Base-by-base conservation (phyloP, 352 stramenopile species). In the Halophytophthora polymorphica region DNA sequence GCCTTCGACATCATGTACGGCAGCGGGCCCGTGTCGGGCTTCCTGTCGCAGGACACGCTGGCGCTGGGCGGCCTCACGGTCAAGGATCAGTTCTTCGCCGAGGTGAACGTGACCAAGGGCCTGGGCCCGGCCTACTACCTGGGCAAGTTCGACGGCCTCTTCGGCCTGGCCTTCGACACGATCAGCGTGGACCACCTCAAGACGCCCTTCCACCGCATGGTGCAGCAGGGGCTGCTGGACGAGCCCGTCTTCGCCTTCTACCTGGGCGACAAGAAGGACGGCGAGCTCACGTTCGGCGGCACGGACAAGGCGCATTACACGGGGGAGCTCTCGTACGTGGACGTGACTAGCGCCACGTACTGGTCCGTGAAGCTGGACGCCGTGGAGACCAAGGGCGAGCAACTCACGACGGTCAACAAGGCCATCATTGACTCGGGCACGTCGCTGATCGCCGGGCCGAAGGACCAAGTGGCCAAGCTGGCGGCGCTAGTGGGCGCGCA, bases 61-160 rank as follows among this genome's bases (percentile, higher is more conserved):
- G 54, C 82, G 37, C 57, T 96, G 14, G 85, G 76, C 19, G 69
- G 59, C 2, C 60, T 96, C 3, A 58, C 46, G 3, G 64, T 97
- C 22, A 45, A 66, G 5, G 80, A 88, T 56, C 90, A 98, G 66
- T 85, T 88, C 46, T 99, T 99, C 61, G 96, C 93, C 14, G 94
- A 98, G 64, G 85, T 99, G 17, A 93, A 96, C 47, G 93, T 99
- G 64, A 97, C 95, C 10, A 96, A 93, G 50, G 96, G 96, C 12
- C 74, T 99, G 10, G 96, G 96, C 10, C 69, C 96, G 5, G 94
- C 88, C 8, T 99, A 98, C 64, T 91, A 87, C 22, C 52, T 98
- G 14, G 95, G 94, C 54, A 98, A 98, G 42, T 99, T 99, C 68
- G 97, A 99, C 71, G 97, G 97, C 23, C 98, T 99, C 58, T 88